Conservation (phyloP, 1,139 yeast genomes). For the Pichia sp. region DNA sequence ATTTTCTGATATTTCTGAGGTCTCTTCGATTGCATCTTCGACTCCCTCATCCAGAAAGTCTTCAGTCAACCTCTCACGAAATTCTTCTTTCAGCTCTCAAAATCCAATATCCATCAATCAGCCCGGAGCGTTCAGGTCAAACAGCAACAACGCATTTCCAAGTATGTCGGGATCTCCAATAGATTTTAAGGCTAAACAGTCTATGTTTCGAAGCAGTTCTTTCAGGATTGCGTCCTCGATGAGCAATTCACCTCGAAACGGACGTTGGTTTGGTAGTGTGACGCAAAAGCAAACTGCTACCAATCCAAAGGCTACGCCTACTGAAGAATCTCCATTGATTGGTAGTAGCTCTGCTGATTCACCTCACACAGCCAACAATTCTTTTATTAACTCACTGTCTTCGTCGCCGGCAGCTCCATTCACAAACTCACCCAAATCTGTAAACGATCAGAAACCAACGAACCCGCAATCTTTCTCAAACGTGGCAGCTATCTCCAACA, state of each 20-base stretch:
- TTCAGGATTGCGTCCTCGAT: constrained; percentile 23
- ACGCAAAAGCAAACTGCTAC: constrained; percentile 16
- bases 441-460: constrained; percentile 2
- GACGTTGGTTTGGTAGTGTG: constrained; percentile 21
- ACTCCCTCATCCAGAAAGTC: constrained; percentile 9
- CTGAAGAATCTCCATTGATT: constrained; percentile 10
- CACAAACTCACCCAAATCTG: constrained; percentile 1
- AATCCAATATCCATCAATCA: constrained; percentile 14
- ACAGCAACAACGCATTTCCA: constrained; percentile 2
- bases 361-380: not conserved
- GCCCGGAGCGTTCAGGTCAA: constrained; percentile 6
- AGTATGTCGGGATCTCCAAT: constrained; percentile 24
- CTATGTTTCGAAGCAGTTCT: constrained; percentile 23
- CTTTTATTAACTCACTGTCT: not conserved
- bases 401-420: constrained; percentile 2
- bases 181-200: constrained; percentile 24
- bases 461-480: not conserved
- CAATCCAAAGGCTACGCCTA: not conserved
- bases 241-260: constrained; percentile 26
- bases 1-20: constrained; percentile 29
- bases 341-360: not conserved
- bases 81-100: constrained; percentile 9
- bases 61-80: constrained; percentile 3
- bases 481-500: not conserved
- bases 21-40: constrained; percentile 13